Evolutionary conservation across 2,329 filamentous ascomycete species (phyloP).

Genomic region (Colletotrichum camelliae): DNA sequence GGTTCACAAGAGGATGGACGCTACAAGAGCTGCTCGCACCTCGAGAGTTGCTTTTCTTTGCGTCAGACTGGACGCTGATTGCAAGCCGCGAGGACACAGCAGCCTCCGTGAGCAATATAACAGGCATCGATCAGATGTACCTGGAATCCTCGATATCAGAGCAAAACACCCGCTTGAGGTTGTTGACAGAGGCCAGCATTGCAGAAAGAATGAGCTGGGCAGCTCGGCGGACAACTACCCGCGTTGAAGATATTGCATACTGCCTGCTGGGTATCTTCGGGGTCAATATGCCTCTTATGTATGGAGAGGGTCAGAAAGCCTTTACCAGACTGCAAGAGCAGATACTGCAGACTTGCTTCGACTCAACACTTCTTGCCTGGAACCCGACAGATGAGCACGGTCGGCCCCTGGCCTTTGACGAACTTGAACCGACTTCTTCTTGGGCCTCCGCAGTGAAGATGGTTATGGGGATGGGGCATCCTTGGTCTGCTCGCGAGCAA

Average conservation of each 20-base stretch:
- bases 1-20: not conserved
- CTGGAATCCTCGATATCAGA: not conserved
- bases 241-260: not conserved
- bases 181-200: not conserved
- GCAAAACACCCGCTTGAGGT: not conserved
- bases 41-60: not conserved
- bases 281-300: not conserved
- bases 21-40: not conserved
- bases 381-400: not conserved
- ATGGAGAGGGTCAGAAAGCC: not conserved
- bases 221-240: not conserved
- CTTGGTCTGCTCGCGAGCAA: not conserved
- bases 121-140: not conserved
- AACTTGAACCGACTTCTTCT: not conserved
- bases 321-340: not conserved
- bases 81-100: not conserved
- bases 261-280: not conserved
- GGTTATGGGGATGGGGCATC: not conserved
- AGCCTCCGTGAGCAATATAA: not conserved
- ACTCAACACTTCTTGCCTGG: not conserved
- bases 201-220: not conserved
- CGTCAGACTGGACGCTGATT: not conserved
- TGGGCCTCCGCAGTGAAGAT: not conserved
- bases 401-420: not conserved
- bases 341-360: not conserved